phyloP scores from a whole-genome alignment of 352 stramenopile species.

The Phytophthora vignae region DNA sequence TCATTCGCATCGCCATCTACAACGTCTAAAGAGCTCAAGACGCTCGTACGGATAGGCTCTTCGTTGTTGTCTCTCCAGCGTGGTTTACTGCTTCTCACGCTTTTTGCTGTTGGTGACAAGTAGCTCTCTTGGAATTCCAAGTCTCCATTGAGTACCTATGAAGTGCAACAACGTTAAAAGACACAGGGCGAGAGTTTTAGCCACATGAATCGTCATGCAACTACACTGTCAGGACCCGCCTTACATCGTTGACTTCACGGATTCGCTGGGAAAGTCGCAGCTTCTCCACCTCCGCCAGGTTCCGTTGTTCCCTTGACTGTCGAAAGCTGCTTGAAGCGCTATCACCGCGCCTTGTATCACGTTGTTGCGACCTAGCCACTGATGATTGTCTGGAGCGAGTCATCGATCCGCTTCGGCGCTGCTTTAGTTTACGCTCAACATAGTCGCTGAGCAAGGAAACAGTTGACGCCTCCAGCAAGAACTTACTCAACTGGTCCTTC shows the following conservation, averaged over 20 bases:
- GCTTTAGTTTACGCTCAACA: constrained; percentile 70
- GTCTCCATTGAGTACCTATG: constrained; percentile 65
- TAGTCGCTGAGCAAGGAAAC: constrained; percentile 69
- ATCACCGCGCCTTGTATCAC: constrained; percentile 9
- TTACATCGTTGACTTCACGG: constrained; percentile 75
- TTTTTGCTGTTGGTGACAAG: constrained; percentile 37
- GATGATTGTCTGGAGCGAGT: constrained; percentile 7
- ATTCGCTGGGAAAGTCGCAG: constrained; percentile 69
- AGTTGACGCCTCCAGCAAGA: constrained; percentile 61
- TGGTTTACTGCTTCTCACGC: constrained; percentile 12
- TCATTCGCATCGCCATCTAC: constrained; percentile 18
- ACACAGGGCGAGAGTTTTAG: background rate
- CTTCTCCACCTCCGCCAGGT: constrained; percentile 70
- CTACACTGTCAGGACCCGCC: background rate
- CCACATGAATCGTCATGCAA: background rate
- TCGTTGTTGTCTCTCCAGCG: background rate
- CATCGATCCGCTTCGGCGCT: constrained; percentile 35
- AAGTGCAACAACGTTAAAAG: constrained; percentile 13
- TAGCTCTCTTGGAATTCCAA: constrained; percentile 65
- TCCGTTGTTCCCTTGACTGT: constrained; percentile 55
- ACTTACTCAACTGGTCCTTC: constrained; percentile 46
- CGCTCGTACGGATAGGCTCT: background rate
- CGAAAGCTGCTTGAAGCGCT: background rate
- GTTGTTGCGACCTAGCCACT: constrained; percentile 6
- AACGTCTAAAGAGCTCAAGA: constrained; percentile 2